Evolutionary conservation across 768 basidiomycete species (phyloP), one percentile per base, ranked within the genome.

Genomic region (Candolleomyces eurysporus): DNA sequence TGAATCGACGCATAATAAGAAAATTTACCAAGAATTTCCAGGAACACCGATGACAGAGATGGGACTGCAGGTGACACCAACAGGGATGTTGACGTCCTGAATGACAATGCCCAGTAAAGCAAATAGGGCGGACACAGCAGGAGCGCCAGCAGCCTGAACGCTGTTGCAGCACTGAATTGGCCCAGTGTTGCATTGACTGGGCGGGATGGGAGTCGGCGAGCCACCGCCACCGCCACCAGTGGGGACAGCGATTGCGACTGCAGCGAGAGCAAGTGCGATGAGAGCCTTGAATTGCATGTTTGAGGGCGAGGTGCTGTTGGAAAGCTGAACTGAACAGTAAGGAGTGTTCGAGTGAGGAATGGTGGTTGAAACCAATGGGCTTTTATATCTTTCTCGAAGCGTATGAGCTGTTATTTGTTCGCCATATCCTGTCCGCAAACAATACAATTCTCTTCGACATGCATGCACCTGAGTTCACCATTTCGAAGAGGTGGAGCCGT

Each of bases 181-280:
- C 8, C 72, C 74, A 14, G 69, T 71, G 63, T 69, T 69, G 68
- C 70, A 71, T 59, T 69, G 66, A 57, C 66, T 64, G 56, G 49
- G 57, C 16, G 36, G 52, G 26, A 60, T 60, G 1, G 63, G 57
- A 17, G 43, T 46, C 30, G 59, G 52, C 39, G 46, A 7, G 5
- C 26, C 11, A 31, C 26, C 21, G 39, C 61, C 46, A 40, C 59
- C 51, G 55, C 57, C 48, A 48, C 63, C 53, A 50, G 60, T 64
- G 61, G 63, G 48, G 60, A 46, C 61, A 55, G 65, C 59, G 58
- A 55, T 42, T 50, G 61, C 57, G 50, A 57, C 43, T 58, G 57
- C 48, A 40, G 53, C 51, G 57, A 56, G 16, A 54, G 59, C 40
- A 30, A 60, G 40, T 21, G 59, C 53, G 53, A 46, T 9, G 60